Conservation (phyloP, 2,329 filamentous ascomycete genomes). For the Aspergillus pseudoglaucus region DNA sequence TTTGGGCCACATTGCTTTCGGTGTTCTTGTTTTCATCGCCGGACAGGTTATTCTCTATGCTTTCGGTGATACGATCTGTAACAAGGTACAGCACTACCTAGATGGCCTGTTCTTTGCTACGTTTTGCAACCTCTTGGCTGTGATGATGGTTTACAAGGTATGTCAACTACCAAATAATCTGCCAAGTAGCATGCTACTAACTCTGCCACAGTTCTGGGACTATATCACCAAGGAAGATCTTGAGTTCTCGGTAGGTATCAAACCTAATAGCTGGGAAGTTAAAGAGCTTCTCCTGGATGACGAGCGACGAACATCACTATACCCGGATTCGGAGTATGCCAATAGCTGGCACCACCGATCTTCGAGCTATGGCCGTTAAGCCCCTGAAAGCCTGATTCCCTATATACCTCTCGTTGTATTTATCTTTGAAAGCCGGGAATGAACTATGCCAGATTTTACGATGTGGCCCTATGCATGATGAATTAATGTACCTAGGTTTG, state of each 20-base stretch:
- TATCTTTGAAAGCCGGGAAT: too few species aligned
- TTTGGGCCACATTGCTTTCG: constrained; percentile 83
- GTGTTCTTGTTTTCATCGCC: constrained; percentile 81
- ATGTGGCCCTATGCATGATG: too few species aligned
- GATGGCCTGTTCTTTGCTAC: constrained; percentile 94
- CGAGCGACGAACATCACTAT: constrained; percentile 66
- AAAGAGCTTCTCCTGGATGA: constrained; percentile 83
- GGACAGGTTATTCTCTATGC: constrained; percentile 92
- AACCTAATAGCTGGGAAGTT: constrained; percentile 96
- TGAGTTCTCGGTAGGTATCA: constrained; percentile 92
- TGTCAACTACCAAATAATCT: constrained; percentile 12
- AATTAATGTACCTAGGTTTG: too few species aligned
- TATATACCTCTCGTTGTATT: too few species aligned
- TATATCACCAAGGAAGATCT: constrained; percentile 97
- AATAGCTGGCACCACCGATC: constrained; percentile 38
- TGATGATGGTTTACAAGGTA: constrained; percentile 99
- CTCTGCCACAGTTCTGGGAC: constrained; percentile 78
- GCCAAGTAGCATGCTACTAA: constrained; percentile 18
- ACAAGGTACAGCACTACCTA: constrained; percentile 79
- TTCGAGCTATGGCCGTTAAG: constrained; percentile 27
- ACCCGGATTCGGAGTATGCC: constrained; percentile 53
- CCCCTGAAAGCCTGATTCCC: too few species aligned
- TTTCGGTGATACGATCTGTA: constrained; percentile 79
- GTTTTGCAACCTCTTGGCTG: constrained; percentile 82
- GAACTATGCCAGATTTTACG: too few species aligned